Conservation (phyloP, 2,329 filamentous ascomycete genomes). For the Orbilia javanica region DNA sequence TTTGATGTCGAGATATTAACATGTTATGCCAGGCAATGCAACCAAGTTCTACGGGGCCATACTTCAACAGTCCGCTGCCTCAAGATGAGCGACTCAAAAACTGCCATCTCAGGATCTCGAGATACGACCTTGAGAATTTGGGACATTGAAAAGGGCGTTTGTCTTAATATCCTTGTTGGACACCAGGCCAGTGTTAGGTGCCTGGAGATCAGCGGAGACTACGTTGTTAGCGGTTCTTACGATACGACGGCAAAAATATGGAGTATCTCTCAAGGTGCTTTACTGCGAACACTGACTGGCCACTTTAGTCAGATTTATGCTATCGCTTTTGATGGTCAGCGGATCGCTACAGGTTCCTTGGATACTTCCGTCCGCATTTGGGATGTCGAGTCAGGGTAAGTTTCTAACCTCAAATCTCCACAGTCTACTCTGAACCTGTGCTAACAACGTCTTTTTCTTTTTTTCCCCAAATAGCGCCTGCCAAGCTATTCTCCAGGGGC, state of each 20-base stretch:
- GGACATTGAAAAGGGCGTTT: constrained; percentile 89
- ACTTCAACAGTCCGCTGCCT: constrained; percentile 96
- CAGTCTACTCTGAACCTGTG: neutral
- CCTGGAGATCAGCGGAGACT: constrained; percentile 93
- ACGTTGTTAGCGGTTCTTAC: constrained; percentile 98
- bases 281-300: constrained; percentile 87
- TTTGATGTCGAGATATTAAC: neutral
- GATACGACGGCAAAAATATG: constrained; percentile 97
- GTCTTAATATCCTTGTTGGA: constrained; percentile 90
- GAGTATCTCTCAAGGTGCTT: constrained; percentile 96
- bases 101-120: constrained; percentile 94
- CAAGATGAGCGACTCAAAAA: constrained; percentile 95
- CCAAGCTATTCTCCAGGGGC: constrained; percentile 91
- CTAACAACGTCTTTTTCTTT: neutral
- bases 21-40: constrained; percentile 71
- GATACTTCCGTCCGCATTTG: constrained; percentile 98
- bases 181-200: constrained; percentile 96
- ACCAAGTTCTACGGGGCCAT: constrained; percentile 89
- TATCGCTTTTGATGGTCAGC: constrained; percentile 93
- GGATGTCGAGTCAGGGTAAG: constrained; percentile 88
- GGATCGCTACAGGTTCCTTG: constrained; percentile 93
- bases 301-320: constrained; percentile 99
- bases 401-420: constrained; percentile 61
- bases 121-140: constrained; percentile 95
- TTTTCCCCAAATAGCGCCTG: constrained; percentile 75